phyloP scores from a whole-genome alignment of 2,329 filamentous ascomycete genomes.

The Lachnellula cervina region DNA sequence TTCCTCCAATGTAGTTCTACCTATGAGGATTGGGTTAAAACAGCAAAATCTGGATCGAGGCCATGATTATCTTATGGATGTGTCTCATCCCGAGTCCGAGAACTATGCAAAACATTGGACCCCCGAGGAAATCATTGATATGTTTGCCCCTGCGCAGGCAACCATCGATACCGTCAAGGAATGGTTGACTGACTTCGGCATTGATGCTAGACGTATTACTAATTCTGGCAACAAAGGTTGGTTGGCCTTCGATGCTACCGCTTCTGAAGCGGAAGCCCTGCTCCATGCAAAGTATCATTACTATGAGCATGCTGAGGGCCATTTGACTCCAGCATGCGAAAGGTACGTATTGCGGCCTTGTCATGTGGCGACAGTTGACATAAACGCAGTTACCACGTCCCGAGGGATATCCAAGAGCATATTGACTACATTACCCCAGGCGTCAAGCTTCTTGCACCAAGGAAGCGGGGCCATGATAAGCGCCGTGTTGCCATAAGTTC shows the following conservation, averaged over 20 bases:
- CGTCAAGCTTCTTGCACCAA: constrained; percentile 49
- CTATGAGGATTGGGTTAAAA: constrained; percentile 41
- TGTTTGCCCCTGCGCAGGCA: constrained; percentile 48
- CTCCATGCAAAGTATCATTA: constrained; percentile 46
- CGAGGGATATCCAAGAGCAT: constrained; percentile 48
- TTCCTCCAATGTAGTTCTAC: constrained; percentile 24
- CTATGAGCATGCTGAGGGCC: constrained; percentile 42
- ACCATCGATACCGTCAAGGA: constrained; percentile 47
- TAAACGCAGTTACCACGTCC: constrained; percentile 38
- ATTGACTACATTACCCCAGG: constrained; percentile 57
- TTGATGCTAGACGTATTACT: constrained; percentile 33
- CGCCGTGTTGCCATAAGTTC: constrained; percentile 4
- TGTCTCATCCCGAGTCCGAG: constrained; percentile 34
- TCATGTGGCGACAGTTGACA: constrained; percentile 45
- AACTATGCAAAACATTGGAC: constrained; percentile 44
- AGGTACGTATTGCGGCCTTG: constrained; percentile 38
- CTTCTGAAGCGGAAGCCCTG: constrained; percentile 46
- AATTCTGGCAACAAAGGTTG: constrained; percentile 52
- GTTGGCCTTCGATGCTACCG: constrained; percentile 48
- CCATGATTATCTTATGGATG: constrained; percentile 38
- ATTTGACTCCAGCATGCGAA: constrained; percentile 46
- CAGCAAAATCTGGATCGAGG: constrained; percentile 42
- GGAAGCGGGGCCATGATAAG: constrained; percentile 12
- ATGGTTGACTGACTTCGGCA: constrained; percentile 50
- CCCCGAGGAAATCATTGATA: constrained; percentile 44